A percentile compares a stretch with the other conserved stretches of the same genome.
Evolutionary conservation across 164 flowering plant species (phyloP).

Genomic region (Vitis amurensis): DNA sequence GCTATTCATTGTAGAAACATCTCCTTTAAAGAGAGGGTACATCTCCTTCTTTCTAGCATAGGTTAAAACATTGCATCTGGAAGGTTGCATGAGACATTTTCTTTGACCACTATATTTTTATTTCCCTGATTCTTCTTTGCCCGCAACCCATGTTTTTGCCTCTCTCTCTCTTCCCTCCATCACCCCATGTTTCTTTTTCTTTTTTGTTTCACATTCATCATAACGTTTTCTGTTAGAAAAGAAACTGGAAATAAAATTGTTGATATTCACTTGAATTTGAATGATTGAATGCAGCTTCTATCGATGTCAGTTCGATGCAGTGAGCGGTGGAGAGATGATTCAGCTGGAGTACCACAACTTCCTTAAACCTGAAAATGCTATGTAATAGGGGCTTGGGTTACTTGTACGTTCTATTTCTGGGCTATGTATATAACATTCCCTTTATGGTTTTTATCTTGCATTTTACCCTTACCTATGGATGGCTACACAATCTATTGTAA

Average conservation of each 20-base stretch:
- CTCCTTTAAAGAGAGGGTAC: too few relatives aligned
- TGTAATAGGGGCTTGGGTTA: conserved; percentile 15
- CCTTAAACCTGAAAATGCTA: conserved; percentile 52
- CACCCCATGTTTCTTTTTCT: not conserved
- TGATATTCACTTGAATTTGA: conserved; percentile 11
- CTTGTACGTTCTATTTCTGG: not conserved
- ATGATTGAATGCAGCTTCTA: conserved; percentile 55
- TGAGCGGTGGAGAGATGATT: conserved; percentile 72
- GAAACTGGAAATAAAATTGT: not conserved
- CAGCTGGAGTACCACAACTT: conserved; percentile 73
- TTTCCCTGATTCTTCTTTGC: not conserved
- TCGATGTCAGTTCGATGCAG: conserved; percentile 65
- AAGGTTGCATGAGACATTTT: too few relatives aligned
- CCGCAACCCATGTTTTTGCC: not conserved
- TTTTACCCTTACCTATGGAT: not conserved
- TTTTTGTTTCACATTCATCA: not conserved
- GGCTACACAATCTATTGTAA: too few relatives aligned
- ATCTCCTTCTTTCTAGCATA: not conserved
- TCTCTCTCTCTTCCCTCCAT: not conserved
- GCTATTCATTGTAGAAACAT: too few relatives aligned
- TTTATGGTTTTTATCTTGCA: not conserved
- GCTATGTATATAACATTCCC: not conserved
- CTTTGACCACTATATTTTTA: not conserved
- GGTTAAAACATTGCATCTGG: not conserved
- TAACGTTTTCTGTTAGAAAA: too few relatives aligned